A percentile compares a stretch with the other conserved stretches of the same genome.
Conservation (phyloP, 768 basidiomycete genomes). For the Mycena kentingensis region DNA sequence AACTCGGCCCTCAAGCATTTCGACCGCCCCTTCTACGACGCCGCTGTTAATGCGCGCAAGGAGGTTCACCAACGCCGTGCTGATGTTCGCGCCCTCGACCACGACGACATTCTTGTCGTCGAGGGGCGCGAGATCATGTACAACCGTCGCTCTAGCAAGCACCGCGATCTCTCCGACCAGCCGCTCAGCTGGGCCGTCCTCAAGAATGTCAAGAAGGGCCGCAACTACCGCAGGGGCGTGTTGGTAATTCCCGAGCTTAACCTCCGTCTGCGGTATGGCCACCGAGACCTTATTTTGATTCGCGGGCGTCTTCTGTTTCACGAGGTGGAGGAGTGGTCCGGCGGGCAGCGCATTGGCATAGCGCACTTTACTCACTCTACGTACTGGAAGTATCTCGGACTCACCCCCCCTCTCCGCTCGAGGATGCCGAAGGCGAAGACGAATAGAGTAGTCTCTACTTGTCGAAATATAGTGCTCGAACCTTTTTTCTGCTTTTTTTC, state of each 20-base stretch:
- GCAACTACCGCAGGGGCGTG: neutral
- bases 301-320: constrained; percentile 1
- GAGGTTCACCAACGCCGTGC: neutral
- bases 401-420: neutral
- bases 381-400: neutral
- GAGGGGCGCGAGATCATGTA: constrained; percentile 5
- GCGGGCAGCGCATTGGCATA: constrained; percentile 4
- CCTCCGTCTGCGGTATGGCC: constrained; percentile 1
- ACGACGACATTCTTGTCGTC: neutral
- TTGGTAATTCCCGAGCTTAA: neutral
- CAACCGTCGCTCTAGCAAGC: neutral
- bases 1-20: neutral
- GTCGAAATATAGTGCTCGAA: no score
- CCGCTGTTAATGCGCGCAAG: neutral
- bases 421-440: neutral
- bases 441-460: no score
- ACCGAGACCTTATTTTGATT: neutral
- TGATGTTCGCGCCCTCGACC: neutral
- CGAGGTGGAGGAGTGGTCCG: constrained; percentile 4
- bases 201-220: neutral
- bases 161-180: neutral
- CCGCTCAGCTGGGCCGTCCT: neutral
- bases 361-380: constrained; percentile 8
- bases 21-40: neutral
- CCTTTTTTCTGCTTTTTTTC: no score